Percentiles rank a stretch among this genome's conserved stretches.
These are phyloP conservation scores for Phlebopus sp. DNA, from an alignment of 1,284 basidiomycete genomes.

Conservation along the genomic window DNA sequence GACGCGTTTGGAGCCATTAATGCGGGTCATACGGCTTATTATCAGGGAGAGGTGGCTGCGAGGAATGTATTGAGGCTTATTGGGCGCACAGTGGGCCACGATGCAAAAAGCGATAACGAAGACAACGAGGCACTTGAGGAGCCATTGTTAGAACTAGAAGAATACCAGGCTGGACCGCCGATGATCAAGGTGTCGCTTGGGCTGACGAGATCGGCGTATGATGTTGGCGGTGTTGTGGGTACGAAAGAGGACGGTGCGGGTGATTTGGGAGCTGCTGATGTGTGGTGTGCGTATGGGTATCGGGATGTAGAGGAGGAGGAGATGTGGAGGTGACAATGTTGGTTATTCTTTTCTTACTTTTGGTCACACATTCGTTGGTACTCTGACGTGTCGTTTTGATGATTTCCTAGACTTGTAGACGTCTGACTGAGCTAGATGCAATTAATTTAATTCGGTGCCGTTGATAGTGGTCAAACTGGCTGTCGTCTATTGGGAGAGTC, in stretches of 20 bases:
- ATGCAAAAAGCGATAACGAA: slow-evolving; percentile 12
- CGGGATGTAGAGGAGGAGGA: slow-evolving; percentile 25
- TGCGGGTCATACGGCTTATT: slow-evolving; percentile 70
- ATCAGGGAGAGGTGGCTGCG: slow-evolving; percentile 51
- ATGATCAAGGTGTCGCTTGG: slow-evolving; percentile 67
- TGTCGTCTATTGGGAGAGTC: too few species aligned
- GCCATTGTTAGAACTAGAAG: slow-evolving; percentile 52
- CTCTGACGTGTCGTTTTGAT: too few species aligned
- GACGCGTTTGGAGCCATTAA: slow-evolving; percentile 69
- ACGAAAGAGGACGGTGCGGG: slow-evolving; percentile 42
- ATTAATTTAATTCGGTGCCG: too few species aligned
- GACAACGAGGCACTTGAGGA: slow-evolving; percentile 11
- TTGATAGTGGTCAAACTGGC: too few species aligned
- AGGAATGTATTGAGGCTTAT: slow-evolving; percentile 49
- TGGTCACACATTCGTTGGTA: too few species aligned
- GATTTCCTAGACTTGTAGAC: too few species aligned
- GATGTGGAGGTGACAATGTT: slow-evolving; percentile 17
- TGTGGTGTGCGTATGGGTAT: slow-evolving; percentile 40
- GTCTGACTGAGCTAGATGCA: too few species aligned
- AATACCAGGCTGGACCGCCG: slow-evolving; percentile 48
- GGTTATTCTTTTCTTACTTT: too few species aligned
- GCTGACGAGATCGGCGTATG: slow-evolving; percentile 40
- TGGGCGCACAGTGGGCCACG: slow-evolving; percentile 7
- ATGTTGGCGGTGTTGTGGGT: slow-evolving; percentile 42
- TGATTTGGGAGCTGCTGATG: slow-evolving; percentile 42